Evolutionary conservation across 495 filamentous ascomycete genomes (phyloP), one percentile per base, ranked within the genome.

Genomic region (Aspergillus bridgeri): DNA sequence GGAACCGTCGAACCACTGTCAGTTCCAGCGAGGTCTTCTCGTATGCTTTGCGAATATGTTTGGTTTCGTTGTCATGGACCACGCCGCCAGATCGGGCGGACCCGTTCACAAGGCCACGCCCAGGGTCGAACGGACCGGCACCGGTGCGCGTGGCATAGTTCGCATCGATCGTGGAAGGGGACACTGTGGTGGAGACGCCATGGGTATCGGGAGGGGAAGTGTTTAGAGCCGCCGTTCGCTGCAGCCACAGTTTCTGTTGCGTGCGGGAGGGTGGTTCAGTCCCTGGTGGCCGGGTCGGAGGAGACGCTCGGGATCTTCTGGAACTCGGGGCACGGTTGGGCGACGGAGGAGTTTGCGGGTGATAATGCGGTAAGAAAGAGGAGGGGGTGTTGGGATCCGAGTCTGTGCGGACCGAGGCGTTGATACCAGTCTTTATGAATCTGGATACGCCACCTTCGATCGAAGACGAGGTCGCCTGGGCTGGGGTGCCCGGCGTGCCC

Each of bases 351-450:
- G 74, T 76, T 58, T 77, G 75, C 7, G 75, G 76, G 55, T 76
- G 76, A 49, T 79, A 79, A 56, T 78, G 75, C 4, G 76, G 76
- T 13, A 79, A 69, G 51, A 79, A 79, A 7, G 76, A 79, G 2
- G 76, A 79, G 8, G 76, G 75, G 3, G 76, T 79, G 51, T 77
- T 77, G 11, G 76, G 75, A 51, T 79, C 74, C n/a, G 76, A 79
- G 53, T 79, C 75, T 6, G 72, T 75, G 29, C 74, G 69, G 49
- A 70, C 75, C 29, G 69, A 69, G 19, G 69, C 61, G 33, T 67
- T 66, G 0, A 63, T 47, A 46, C 69, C 65, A 4, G 65, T 61
- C 57, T 72, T 71, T 42, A 79, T 79, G 51, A 79, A 79, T 38
- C 71, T 66, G 7, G 76, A 79, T 27, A 79, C 75, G 15, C 76